These are phyloP conservation scores for Pleurotus salmoneostramineus DNA, from an alignment of 768 basidiomycete species.

Conservation along the genomic window DNA sequence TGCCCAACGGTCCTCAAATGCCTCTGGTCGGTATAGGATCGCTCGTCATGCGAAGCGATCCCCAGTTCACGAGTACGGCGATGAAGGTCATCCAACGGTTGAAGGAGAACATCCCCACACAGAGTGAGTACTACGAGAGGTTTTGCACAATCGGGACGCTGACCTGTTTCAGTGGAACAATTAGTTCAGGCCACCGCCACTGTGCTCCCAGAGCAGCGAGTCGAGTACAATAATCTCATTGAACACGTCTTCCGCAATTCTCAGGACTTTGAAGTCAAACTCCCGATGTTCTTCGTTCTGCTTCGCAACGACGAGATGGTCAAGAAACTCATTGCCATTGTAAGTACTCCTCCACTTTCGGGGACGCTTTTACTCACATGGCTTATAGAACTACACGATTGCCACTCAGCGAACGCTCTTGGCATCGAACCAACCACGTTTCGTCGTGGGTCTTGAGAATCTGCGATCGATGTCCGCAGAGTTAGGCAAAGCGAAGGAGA, in stretches of 20 bases:
- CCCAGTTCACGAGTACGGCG: conserved; percentile 3
- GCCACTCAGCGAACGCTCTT: conserved; percentile 21
- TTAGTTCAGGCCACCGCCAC: neutral
- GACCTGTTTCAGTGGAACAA: neutral
- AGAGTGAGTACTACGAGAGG: neutral
- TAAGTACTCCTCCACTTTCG: conserved; percentile 27
- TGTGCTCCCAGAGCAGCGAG: conserved; percentile 49
- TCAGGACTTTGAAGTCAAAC: conserved; percentile 44
- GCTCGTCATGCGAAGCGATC: neutral
- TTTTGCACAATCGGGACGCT: neutral
- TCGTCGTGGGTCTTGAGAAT: conserved; percentile 9
- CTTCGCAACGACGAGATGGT: conserved; percentile 45
- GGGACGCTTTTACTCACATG: conserved; percentile 6
- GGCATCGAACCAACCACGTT: conserved; percentile 14
- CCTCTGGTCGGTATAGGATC: neutral
- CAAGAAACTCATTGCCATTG: conserved; percentile 50
- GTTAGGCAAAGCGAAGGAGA: conserved; percentile 1
- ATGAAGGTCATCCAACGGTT: conserved; percentile 7
- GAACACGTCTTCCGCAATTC: conserved; percentile 44
- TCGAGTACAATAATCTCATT: conserved; percentile 47
- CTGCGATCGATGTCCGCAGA: conserved; percentile 3
- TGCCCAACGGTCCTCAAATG: neutral
- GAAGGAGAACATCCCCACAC: conserved; percentile 8
- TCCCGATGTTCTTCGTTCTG: conserved; percentile 42
- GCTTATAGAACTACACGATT: conserved; percentile 19